Percentiles rank a stretch among this genome's conserved stretches.
These are phyloP conservation scores for Euphorbia tirucalli DNA, from an alignment of 345 rosid species.

Conservation along the genomic window DNA sequence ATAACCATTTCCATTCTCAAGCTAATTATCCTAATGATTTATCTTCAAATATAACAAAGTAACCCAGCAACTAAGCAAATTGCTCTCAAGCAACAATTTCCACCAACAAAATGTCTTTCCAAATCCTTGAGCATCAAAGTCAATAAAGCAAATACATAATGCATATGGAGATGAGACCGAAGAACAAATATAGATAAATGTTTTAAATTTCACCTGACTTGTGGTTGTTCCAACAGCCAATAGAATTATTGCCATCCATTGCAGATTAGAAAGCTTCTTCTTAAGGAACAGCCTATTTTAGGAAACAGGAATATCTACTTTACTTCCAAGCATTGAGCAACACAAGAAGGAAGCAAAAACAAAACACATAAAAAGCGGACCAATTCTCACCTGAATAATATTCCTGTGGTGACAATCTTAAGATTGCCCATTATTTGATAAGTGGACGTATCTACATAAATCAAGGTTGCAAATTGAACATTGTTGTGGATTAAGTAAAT, in stretches of 20 bases:
- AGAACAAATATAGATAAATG: not conserved
- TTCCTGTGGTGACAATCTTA: constrained; percentile 91
- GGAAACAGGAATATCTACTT: not conserved
- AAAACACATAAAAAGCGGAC: not conserved
- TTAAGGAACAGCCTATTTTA: constrained; percentile 54
- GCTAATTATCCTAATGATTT: not conserved
- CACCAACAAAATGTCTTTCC: not conserved
- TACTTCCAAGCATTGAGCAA: not conserved
- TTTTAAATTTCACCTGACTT: constrained; percentile 54
- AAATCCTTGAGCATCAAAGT: not conserved
- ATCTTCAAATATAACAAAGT: not conserved
- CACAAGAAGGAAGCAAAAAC: not conserved
- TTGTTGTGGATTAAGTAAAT: constrained; percentile 88
- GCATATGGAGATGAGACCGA: not conserved
- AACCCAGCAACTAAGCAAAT: not conserved
- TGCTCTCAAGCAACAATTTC: not conserved
- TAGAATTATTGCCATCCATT: constrained; percentile 85
- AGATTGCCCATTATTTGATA: constrained; percentile 98
- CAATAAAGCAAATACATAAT: not conserved
- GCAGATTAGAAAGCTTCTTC: constrained; percentile 67
- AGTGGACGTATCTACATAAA: constrained; percentile 85
- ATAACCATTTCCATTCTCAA: not conserved
- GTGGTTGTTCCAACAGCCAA: constrained; percentile 91
- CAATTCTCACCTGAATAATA: constrained; percentile 65
- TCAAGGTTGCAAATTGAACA: constrained; percentile 91